phyloP scores from a whole-genome alignment of 352 stramenopile species.

The Pythium sukuiense region DNA sequence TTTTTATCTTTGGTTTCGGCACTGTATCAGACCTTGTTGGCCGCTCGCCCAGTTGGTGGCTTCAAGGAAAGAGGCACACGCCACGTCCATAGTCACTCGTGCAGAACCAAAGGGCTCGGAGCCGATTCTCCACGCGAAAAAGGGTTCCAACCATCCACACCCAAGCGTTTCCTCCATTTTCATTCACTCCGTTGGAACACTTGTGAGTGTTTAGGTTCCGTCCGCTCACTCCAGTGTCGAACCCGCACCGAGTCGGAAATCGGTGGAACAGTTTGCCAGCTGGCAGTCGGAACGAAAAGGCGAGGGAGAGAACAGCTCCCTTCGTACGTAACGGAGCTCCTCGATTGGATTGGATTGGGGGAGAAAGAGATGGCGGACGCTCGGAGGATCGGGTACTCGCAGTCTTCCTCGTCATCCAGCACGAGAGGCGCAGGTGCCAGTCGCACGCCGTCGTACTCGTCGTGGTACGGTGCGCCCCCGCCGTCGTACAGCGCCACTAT shows the following conservation, averaged over 20 bases:
- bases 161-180: neutral
- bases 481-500: slow-evolving; percentile 8
- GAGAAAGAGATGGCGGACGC: neutral
- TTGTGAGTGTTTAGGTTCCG: neutral
- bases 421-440: slow-evolving; percentile 2
- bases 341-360: neutral
- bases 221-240: neutral
- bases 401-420: slow-evolving; percentile 7
- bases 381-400: slow-evolving; percentile 4
- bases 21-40: neutral
- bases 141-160: slow-evolving; percentile 2
- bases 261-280: slow-evolving; percentile 5
- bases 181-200: too few species aligned
- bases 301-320: neutral
- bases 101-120: neutral
- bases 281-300: slow-evolving; percentile 6
- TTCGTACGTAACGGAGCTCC: neutral
- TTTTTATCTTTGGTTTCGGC: slow-evolving; percentile 1
- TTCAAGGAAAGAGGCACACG: slow-evolving; percentile 5
- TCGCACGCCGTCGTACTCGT: neutral
- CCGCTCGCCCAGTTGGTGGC: neutral
- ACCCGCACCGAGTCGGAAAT: neutral
- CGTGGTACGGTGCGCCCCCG: neutral
- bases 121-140: slow-evolving; percentile 1
- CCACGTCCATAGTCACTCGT: neutral